A percentile compares a stretch with the other conserved stretches of the same genome.
These are phyloP conservation scores for Chrysanthemum lavandulifolium DNA, from an alignment of 129 eudicot genomes.

Conservation along the genomic window DNA sequence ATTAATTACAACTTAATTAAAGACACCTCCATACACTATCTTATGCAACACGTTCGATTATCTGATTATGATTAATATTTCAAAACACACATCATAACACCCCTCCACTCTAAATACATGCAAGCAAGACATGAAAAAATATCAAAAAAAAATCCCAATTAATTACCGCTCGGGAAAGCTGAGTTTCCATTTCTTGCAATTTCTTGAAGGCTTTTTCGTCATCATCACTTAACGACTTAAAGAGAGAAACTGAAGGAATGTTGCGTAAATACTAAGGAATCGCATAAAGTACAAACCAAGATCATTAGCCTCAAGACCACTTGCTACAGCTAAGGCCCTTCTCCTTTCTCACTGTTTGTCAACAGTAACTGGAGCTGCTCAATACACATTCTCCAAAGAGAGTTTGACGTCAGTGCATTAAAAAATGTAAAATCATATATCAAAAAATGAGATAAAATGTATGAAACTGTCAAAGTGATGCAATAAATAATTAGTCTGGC, in stretches of 20 bases:
- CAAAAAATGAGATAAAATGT: too few species aligned
- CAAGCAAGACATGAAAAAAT: too few species aligned
- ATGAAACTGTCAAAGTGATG: too few species aligned
- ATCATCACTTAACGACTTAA: slow-evolving; percentile 58
- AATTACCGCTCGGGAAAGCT: slow-evolving; percentile 72
- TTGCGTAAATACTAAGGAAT: slow-evolving; percentile 56
- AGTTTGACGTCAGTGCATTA: slow-evolving; percentile 13
- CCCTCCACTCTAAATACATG: too few species aligned
- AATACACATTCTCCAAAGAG: slow-evolving; percentile 70
- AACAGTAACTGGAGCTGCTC: slow-evolving; percentile 80
- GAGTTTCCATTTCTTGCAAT: slow-evolving; percentile 67
- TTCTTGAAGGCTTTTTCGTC: slow-evolving; percentile 68
- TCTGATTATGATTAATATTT: too few species aligned
- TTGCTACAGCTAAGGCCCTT: slow-evolving; percentile 49
- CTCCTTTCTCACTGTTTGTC: slow-evolving; percentile 71
- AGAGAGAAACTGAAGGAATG: slow-evolving; percentile 73
- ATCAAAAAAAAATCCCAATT: too few species aligned
- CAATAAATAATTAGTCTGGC: too few species aligned
- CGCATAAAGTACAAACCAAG: slow-evolving; percentile 78
- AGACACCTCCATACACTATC: too few species aligned
- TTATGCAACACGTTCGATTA: too few species aligned
- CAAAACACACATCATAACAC: too few species aligned
- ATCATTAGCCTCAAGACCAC: slow-evolving; percentile 75
- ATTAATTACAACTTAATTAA: too few species aligned
- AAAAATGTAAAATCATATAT: too few species aligned